These are phyloP conservation scores for Boletus sensibilis DNA, from an alignment of 768 basidiomycete genomes.

Conservation along the genomic window DNA sequence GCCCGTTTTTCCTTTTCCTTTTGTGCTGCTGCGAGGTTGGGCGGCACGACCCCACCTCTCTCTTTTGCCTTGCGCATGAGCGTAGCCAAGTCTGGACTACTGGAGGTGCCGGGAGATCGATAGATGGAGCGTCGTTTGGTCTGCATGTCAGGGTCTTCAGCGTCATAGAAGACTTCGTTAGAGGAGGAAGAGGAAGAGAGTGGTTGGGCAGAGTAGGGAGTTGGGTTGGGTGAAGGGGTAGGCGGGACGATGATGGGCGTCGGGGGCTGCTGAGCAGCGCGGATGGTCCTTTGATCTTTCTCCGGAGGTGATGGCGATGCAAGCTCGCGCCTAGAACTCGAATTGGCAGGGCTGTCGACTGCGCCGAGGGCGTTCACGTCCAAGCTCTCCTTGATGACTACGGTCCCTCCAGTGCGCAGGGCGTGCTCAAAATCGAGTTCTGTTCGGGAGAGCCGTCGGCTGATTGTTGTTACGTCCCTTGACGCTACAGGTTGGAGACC, in stretches of 20 bases:
- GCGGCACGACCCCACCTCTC: conserved; percentile 45
- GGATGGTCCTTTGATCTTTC: conserved; percentile 37
- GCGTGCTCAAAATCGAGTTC: conserved; percentile 85
- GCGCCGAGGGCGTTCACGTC: conserved; percentile 68
- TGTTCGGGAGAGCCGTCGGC: conserved; percentile 64
- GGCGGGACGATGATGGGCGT: conserved; percentile 67
- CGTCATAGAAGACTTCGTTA: conserved; percentile 61
- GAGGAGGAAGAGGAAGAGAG: conserved; percentile 50
- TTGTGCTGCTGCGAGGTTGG: conserved; percentile 29
- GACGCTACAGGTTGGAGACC: conserved; percentile 59
- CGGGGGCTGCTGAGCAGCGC: conserved; percentile 43
- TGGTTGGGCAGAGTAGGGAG: conserved; percentile 33
- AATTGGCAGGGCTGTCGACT: conserved; percentile 39
- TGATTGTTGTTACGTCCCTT: conserved; percentile 42
- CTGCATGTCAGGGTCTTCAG: conserved; percentile 65
- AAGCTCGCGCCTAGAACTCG: conserved; percentile 32
- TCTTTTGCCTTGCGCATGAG: conserved; percentile 82
- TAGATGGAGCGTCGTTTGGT: conserved; percentile 84
- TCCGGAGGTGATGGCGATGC: conserved; percentile 42
- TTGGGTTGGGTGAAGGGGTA: conserved; percentile 54
- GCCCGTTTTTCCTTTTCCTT: conserved; percentile 35
- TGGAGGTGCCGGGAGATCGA: conserved; percentile 83
- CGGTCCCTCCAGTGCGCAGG: conserved; percentile 62
- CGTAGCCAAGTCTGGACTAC: conserved; percentile 89
- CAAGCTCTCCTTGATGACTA: conserved; percentile 65